These are phyloP conservation scores for Lactarius akahatsu DNA, from an alignment of 768 basidiomycete genomes.

Conservation along the genomic window DNA sequence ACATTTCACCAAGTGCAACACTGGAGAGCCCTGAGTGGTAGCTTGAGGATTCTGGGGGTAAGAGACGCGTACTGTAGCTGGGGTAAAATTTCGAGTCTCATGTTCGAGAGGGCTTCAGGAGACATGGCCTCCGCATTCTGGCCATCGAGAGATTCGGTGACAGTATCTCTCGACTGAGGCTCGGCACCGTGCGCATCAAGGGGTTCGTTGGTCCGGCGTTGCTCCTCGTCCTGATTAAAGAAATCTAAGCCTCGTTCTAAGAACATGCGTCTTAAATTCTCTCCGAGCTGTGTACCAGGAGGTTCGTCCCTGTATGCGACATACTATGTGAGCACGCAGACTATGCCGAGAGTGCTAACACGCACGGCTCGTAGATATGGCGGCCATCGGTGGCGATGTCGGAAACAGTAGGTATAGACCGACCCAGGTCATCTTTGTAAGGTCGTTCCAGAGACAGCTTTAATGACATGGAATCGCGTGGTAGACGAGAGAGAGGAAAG, in stretches of 20 bases:
- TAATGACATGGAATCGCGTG: slow-evolving; percentile 51
- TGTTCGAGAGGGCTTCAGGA: slow-evolving; percentile 66
- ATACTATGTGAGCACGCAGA: slow-evolving; percentile 11
- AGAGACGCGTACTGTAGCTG: slow-evolving; percentile 63
- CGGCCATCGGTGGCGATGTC: slow-evolving; percentile 73
- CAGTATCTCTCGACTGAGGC: slow-evolving; percentile 35
- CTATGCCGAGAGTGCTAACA: slow-evolving; percentile 2
- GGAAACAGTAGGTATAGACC: slow-evolving; percentile 56
- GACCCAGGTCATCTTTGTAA: slow-evolving; percentile 75
- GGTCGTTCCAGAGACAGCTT: slow-evolving; percentile 74
- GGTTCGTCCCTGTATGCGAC: slow-evolving; percentile 42
- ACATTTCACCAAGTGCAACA: slow-evolving; percentile 77
- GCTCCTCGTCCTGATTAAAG: slow-evolving; percentile 52
- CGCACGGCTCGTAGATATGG: slow-evolving; percentile 71
- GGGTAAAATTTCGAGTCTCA: slow-evolving; percentile 69
- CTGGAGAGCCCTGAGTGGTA: slow-evolving; percentile 38
- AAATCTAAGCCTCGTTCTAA: slow-evolving; percentile 73
- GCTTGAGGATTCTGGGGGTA: background rate
- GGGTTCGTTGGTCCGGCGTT: slow-evolving; percentile 23
- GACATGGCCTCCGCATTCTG: slow-evolving; percentile 56
- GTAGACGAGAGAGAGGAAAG: background rate
- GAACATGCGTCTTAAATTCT: slow-evolving; percentile 68
- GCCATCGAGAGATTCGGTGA: slow-evolving; percentile 34
- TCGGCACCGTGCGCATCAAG: slow-evolving; percentile 31
- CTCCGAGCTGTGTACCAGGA: slow-evolving; percentile 56